These are phyloP conservation scores for Pseudocercospora pini-densiflorae DNA, from an alignment of 2,329 filamentous ascomycete genomes.

Conservation along the genomic window DNA sequence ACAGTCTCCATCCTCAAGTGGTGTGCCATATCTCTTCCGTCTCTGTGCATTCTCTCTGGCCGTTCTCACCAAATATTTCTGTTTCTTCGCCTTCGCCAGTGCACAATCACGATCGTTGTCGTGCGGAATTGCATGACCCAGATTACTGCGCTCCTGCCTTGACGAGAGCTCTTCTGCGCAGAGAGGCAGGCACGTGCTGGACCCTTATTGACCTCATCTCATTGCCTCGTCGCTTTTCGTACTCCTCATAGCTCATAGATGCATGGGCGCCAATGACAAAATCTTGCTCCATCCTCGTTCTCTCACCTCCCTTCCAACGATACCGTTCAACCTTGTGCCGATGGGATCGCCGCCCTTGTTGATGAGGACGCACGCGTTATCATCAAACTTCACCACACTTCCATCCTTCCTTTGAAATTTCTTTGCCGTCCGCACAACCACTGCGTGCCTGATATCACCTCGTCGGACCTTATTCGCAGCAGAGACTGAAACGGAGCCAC, in stretches of 20 bases:
- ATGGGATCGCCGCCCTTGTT: constrained; percentile 97
- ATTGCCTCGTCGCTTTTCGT: neutral
- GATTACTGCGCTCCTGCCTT: neutral
- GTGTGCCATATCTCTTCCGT: neutral
- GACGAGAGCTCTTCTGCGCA: neutral
- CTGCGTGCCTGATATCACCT: constrained; percentile 94
- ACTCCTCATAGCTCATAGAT: constrained; percentile 59
- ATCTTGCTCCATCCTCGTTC: constrained; percentile 99
- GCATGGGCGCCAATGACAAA: constrained; percentile 87
- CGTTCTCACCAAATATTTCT: neutral
- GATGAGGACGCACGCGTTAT: constrained; percentile 96
- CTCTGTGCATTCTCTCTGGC: neutral
- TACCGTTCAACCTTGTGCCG: constrained; percentile 84
- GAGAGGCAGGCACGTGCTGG: neutral
- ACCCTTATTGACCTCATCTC: neutral
- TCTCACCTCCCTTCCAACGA: constrained; percentile 87
- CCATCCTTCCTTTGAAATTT: constrained; percentile 86
- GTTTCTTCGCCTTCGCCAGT: neutral
- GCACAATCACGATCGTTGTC: neutral
- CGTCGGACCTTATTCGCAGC: constrained; percentile 92
- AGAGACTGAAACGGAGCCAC: constrained; percentile 71
- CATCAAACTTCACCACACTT: constrained; percentile 89
- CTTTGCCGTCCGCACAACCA: constrained; percentile 90
- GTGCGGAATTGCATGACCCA: neutral
- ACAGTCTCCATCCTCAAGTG: neutral